Base-by-base conservation (phyloP, 2,329 filamentous ascomycete genomes). In the Fusarium sp. region DNA sequence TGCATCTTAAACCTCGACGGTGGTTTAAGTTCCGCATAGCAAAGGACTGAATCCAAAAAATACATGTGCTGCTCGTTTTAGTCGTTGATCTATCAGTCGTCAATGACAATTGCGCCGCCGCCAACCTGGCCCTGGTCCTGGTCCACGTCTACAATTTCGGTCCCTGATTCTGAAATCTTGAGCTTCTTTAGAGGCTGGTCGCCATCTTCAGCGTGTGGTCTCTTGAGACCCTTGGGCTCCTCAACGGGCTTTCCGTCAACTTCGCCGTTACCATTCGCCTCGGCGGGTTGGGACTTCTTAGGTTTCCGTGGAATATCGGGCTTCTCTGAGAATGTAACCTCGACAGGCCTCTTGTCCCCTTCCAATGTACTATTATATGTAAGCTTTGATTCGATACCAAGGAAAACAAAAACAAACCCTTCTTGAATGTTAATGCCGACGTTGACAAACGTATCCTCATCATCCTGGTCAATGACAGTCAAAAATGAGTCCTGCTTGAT, bases 1-100 rank as follows among this genome's bases (percentile, higher is more conserved):
- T 95, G 91, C 74, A 83, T 93, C 46, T 81, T 97, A 47, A 95
- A 93, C 74, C 81, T 97, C 26, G 93, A 96, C 75, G 93, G 93
- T 13, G 93, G 93, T 2, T 75, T 96, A 66, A 93, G 90, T 74
- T 91, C 90, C 46, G 76, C 76, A 68, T 91, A 73, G 82, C 54
- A 26, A 53, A 49, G 25, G 48, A 24, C 53, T 57, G 32, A 26
- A 49, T 48, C 46, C 42, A 46, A 46, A 35, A 34, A 35, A 60
- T 61, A 47, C 52, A 44, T 25, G 56, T 49, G 50, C 35, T 41
- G 42, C 43, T 31, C 61, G 26, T 60, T 38, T 22, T 34, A 32
- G 45, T 28, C 46, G 7, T 43, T 10, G 31, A 22, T 40, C 32
- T 28, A 50, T 82, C 74, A 87, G 67, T 87, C 83, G 54, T 88